Evolutionary conservation across 768 basidiomycete species (phyloP).

Genomic region (Tricholoma sp.): DNA sequence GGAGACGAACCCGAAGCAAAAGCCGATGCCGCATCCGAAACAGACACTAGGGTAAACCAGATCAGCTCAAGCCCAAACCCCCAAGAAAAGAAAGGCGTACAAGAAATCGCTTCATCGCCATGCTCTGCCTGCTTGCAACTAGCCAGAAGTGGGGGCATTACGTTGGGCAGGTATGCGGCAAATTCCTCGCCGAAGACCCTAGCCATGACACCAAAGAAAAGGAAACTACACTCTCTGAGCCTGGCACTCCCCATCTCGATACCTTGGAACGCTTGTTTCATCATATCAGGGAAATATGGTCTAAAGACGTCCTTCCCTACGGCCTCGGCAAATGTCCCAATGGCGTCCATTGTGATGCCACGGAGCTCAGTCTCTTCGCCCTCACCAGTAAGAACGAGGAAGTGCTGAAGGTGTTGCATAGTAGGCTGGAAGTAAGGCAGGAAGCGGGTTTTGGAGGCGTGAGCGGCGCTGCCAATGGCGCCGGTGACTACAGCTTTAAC

Average conservation of each 20-base stretch:
- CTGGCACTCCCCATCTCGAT: slow-evolving; percentile 82
- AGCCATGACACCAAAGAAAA: slow-evolving; percentile 99
- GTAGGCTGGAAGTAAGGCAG: slow-evolving; percentile 91
- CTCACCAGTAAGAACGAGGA: slow-evolving; percentile 78
- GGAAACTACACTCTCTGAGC: slow-evolving; percentile 90
- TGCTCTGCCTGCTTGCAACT: slow-evolving; percentile 84
- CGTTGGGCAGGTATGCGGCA: slow-evolving; percentile 75
- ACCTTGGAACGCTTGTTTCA: slow-evolving; percentile 91
- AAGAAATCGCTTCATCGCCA: slow-evolving; percentile 47
- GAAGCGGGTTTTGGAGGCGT: slow-evolving; percentile 90
- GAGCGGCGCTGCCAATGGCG: slow-evolving; percentile 96
- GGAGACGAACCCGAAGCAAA: slow-evolving; percentile 75
- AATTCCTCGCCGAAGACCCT: slow-evolving; percentile 95
- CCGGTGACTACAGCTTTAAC: slow-evolving; percentile 96
- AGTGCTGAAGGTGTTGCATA: slow-evolving; percentile 83
- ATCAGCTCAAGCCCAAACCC: neutral
- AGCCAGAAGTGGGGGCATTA: slow-evolving; percentile 78
- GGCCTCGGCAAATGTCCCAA: slow-evolving; percentile 96
- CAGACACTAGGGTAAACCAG: slow-evolving; percentile 34
- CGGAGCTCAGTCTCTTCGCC: slow-evolving; percentile 93
- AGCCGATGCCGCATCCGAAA: slow-evolving; percentile 49
- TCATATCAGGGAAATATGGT: slow-evolving; percentile 93
- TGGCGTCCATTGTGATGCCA: slow-evolving; percentile 98
- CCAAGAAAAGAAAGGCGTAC: slow-evolving; percentile 29
- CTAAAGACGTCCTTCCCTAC: slow-evolving; percentile 92